Conservation (phyloP, 2,329 filamentous ascomycete genomes). For the Fusarium foetens region DNA sequence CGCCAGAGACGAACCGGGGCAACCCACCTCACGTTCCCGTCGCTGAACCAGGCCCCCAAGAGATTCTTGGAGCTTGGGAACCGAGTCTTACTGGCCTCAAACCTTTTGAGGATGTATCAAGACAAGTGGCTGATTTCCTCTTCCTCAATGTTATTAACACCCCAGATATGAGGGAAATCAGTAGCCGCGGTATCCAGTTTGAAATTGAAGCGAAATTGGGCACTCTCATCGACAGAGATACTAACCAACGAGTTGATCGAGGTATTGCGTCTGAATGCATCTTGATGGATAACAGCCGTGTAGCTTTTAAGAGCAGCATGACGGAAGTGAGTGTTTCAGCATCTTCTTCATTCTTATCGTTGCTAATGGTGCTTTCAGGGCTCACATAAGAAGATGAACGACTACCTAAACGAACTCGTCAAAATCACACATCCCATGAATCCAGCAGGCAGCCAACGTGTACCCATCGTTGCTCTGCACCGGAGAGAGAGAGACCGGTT, state of each 20-base stretch:
- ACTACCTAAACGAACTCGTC: slow-evolving; percentile 80
- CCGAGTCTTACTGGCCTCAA: slow-evolving; percentile 74
- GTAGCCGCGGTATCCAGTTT: slow-evolving; percentile 74
- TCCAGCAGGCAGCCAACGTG: slow-evolving; percentile 58
- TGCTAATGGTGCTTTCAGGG: slow-evolving; percentile 57
- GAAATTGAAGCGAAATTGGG: slow-evolving; percentile 97
- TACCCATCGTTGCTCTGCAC: slow-evolving; percentile 82
- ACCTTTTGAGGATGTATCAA: slow-evolving; percentile 79
- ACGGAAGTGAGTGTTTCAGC: slow-evolving; percentile 71
- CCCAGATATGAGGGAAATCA: slow-evolving; percentile 71
- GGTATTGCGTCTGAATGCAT: slow-evolving; percentile 77
- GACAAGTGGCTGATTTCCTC: slow-evolving; percentile 82
- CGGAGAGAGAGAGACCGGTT: slow-evolving; percentile 86
- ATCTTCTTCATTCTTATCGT: no score
- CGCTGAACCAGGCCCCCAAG: slow-evolving; percentile 46
- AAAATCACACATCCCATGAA: slow-evolving; percentile 66
- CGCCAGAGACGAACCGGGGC: slow-evolving; percentile 39
- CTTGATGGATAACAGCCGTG: slow-evolving; percentile 67
- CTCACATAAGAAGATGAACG: slow-evolving; percentile 86
- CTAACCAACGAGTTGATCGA: slow-evolving; percentile 73
- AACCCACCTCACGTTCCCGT: slow-evolving; percentile 38
- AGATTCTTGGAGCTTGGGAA: slow-evolving; percentile 69
- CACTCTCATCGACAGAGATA: slow-evolving; percentile 78
- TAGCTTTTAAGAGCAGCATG: slow-evolving; percentile 89
- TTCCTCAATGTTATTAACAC: slow-evolving; percentile 76